These are phyloP conservation scores for Aspergillus avenaceus DNA, from an alignment of 495 filamentous ascomycete genomes.

Conservation along the genomic window DNA sequence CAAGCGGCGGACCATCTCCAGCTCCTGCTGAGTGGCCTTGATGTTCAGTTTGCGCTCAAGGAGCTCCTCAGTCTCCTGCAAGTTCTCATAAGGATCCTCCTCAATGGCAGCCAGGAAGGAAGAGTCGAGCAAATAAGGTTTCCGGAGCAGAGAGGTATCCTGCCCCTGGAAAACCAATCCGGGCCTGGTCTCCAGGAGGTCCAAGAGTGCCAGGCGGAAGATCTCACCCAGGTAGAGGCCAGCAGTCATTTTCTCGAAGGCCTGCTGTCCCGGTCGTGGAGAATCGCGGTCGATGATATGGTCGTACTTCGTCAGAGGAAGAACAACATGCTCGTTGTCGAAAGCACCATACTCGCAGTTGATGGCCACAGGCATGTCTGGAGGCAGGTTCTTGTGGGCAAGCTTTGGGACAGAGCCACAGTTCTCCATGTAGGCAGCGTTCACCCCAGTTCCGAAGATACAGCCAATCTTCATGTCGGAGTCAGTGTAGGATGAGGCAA, in stretches of 20 bases:
- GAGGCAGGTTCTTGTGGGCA: conserved; percentile 86
- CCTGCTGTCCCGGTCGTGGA: conserved; percentile 90
- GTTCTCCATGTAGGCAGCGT: conserved; percentile 97
- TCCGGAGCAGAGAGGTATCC: conserved; percentile 71
- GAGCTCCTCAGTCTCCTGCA: conserved; percentile 77
- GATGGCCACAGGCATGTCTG: conserved; percentile 89
- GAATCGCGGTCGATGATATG: conserved; percentile 87
- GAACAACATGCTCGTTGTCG: conserved; percentile 91
- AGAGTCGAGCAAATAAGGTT: conserved; percentile 81
- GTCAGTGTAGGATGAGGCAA: conserved; percentile 95
- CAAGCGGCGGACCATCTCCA: conserved; percentile 80
- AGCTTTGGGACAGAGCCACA: conserved; percentile 90
- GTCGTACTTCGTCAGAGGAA: conserved; percentile 83
- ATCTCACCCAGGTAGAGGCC: conserved; percentile 94
- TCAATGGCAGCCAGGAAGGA: conserved; percentile 96
- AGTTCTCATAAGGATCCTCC: conserved; percentile 91
- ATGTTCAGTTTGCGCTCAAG: conserved; percentile 73
- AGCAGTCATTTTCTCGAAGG: conserved; percentile 98
- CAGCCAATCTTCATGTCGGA: conserved; percentile 87
- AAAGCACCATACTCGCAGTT: conserved; percentile 99
- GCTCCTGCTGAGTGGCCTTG: conserved; percentile 63
- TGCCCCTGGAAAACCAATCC: conserved; percentile 79
- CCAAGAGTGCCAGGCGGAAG: conserved; percentile 84
- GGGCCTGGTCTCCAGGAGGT: conserved; percentile 73
- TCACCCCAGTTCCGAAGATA: conserved; percentile 98